Conservation (phyloP, 2,329 filamentous ascomycete genomes). For the Davidsoniella eucalypti region DNA sequence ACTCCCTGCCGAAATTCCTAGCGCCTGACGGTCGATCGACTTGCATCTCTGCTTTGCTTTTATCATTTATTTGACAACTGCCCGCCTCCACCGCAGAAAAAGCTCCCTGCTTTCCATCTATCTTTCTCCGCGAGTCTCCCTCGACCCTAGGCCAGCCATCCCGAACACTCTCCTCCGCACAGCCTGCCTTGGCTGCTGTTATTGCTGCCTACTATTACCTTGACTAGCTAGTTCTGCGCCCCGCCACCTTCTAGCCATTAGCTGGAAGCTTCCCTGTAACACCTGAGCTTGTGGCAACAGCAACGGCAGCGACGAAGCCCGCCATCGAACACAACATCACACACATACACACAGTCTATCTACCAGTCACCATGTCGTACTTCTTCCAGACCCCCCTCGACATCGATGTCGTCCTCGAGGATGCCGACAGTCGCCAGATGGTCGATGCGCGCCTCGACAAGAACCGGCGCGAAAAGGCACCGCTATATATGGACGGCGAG, state of each 20-base stretch:
- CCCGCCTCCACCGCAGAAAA: too few relatives aligned
- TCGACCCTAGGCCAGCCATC: too few relatives aligned
- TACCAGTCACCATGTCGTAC: slow-evolving; percentile 59
- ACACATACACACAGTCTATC: not conserved
- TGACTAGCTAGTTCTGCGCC: not conserved
- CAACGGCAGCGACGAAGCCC: not conserved
- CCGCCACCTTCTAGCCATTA: not conserved
- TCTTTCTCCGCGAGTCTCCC: too few relatives aligned
- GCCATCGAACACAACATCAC: not conserved
- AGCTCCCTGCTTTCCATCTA: too few relatives aligned
- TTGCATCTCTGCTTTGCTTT: too few relatives aligned
- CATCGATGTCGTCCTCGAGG: slow-evolving; percentile 95
- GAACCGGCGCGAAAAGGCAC: slow-evolving; percentile 90
- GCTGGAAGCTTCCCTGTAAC: not conserved
- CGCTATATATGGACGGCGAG: slow-evolving; percentile 94
- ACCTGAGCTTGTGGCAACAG: not conserved
- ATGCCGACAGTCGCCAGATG: slow-evolving; percentile 83
- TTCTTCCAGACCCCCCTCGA: slow-evolving; percentile 97
- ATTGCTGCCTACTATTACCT: not conserved
- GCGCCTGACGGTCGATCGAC: too few relatives aligned
- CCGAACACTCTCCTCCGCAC: too few relatives aligned
- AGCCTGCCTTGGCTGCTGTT: too few relatives aligned
- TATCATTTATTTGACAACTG: too few relatives aligned
- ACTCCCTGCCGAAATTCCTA: too few relatives aligned
- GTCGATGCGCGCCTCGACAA: slow-evolving; percentile 98